These are phyloP conservation scores for Melanogaster broomeanus DNA, from an alignment of 768 basidiomycete species.

Conservation along the genomic window DNA sequence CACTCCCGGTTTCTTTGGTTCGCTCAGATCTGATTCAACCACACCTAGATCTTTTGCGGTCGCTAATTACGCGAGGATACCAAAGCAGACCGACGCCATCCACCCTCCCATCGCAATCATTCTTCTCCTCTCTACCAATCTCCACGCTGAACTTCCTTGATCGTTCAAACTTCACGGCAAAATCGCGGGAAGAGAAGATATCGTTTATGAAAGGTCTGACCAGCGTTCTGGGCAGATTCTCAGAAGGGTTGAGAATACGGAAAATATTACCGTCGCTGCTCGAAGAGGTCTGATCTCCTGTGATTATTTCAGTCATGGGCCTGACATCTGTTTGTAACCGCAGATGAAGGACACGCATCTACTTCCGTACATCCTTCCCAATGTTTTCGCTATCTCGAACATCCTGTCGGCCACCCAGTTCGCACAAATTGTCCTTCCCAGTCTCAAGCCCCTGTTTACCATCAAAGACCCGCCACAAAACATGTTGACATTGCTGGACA, in stretches of 20 bases:
- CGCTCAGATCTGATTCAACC: conserved; percentile 8
- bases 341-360: conserved; percentile 95
- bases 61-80: conserved; percentile 80
- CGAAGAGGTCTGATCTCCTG: conserved; percentile 73
- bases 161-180: conserved; percentile 91
- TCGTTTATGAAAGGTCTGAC: conserved; percentile 93
- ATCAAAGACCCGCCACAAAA: conserved; percentile 97
- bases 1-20: background rate
- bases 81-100: conserved; percentile 73
- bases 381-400: conserved; percentile 88
- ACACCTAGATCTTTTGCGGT: conserved; percentile 67
- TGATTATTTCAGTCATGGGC: background rate
- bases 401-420: conserved; percentile 81
- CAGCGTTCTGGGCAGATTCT: conserved; percentile 79
- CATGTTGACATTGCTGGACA: conserved; percentile 92
- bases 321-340: conserved; percentile 6
- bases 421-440: conserved; percentile 76
- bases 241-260: conserved; percentile 79
- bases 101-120: conserved; percentile 79
- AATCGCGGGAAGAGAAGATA: conserved; percentile 93
- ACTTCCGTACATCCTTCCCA: conserved; percentile 93
- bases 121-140: conserved; percentile 95
- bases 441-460: conserved; percentile 84
- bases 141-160: conserved; percentile 96
- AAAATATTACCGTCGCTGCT: conserved; percentile 92